Percentiles rank a stretch among this genome's conserved stretches.
These are phyloP conservation scores for Microstroma glucosiphilum DNA, from an alignment of 1,284 basidiomycete genomes.

Conservation along the genomic window DNA sequence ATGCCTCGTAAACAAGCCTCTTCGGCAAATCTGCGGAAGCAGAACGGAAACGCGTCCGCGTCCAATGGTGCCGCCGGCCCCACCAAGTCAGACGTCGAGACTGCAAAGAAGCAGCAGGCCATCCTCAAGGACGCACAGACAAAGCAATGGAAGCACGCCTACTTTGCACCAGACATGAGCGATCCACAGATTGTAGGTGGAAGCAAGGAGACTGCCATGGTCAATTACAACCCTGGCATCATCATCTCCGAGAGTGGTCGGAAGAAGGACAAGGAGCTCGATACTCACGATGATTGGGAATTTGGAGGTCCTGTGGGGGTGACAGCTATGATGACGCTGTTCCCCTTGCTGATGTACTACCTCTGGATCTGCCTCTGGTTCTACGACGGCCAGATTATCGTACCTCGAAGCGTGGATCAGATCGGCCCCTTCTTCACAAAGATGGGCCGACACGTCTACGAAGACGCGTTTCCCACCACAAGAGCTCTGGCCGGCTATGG, in stretches of 20 bases:
- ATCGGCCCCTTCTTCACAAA: constrained; percentile 70
- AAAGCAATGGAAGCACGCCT: constrained; percentile 10
- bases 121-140: constrained; percentile 4
- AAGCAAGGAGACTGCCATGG: constrained; percentile 36
- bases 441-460: constrained; percentile 76
- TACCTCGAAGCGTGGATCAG: constrained; percentile 67
- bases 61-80: background rate
- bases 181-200: constrained; percentile 43
- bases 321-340: constrained; percentile 85
- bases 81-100: background rate
- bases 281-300: constrained; percentile 61
- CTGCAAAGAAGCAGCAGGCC: constrained; percentile 2
- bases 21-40: background rate
- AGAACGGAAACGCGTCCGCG: background rate
- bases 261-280: constrained; percentile 45
- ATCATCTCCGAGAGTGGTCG: constrained; percentile 45
- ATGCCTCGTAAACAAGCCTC: background rate
- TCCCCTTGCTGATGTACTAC: constrained; percentile 92
- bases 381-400: constrained; percentile 80
- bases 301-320: constrained; percentile 93
- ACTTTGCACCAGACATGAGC: constrained; percentile 11
- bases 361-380: constrained; percentile 97
- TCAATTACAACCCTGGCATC: constrained; percentile 45
- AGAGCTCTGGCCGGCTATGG: constrained; percentile 69
- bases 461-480: constrained; percentile 78